Conservation (phyloP, 1,284 basidiomycete genomes). For the Boletellus deceptivus region DNA sequence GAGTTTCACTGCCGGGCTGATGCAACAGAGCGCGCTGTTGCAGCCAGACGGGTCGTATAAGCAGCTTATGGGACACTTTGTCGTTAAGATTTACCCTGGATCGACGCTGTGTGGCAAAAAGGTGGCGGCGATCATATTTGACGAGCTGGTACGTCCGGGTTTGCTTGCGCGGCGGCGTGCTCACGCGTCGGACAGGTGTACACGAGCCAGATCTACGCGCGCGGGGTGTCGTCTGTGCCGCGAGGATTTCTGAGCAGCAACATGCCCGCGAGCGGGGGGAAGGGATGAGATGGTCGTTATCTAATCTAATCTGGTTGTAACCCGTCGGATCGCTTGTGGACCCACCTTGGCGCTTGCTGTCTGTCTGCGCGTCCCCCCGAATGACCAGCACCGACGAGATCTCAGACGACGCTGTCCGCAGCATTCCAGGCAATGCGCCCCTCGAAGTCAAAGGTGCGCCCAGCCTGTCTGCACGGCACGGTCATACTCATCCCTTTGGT, state of each 20-base stretch:
- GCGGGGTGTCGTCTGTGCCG: constrained; percentile 80
- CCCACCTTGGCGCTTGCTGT: not conserved
- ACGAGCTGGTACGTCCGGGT: constrained; percentile 73
- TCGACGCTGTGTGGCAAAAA: constrained; percentile 79
- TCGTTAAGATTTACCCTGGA: constrained; percentile 88
- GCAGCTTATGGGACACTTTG: constrained; percentile 76
- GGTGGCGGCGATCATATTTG: constrained; percentile 82
- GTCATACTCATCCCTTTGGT: not conserved
- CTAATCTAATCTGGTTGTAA: constrained; percentile 8
- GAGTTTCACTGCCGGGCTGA: constrained; percentile 72
- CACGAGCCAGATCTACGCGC: constrained; percentile 84
- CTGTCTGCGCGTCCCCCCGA: not conserved
- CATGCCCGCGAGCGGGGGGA: constrained; percentile 19
- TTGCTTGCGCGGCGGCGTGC: not conserved
- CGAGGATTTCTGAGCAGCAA: constrained; percentile 37
- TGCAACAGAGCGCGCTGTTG: constrained; percentile 79
- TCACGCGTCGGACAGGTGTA: constrained; percentile 48
- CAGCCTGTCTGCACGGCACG: too few relatives aligned
- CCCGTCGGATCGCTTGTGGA: not conserved
- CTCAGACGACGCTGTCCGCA: not conserved
- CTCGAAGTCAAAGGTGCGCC: constrained; percentile 37
- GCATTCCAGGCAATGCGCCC: constrained; percentile 45
- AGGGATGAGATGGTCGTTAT: not conserved
- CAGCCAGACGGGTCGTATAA: constrained; percentile 84
- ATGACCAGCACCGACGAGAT: constrained; percentile 7